These are phyloP conservation scores for Yamadazyma kanchanaburiensis DNA, from an alignment of 1,139 yeast genomes.

Conservation along the genomic window DNA sequence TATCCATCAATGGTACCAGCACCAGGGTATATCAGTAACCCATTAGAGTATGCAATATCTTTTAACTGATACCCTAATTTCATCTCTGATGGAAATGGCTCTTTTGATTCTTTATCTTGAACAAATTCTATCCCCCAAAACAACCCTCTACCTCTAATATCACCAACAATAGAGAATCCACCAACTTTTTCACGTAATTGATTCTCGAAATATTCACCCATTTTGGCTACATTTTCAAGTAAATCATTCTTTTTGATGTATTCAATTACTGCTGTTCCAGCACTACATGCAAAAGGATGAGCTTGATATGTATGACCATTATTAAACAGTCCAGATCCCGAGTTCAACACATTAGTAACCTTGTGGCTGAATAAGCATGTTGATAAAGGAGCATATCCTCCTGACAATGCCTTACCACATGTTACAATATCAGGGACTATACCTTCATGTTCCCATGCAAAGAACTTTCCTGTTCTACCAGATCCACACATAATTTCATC, in stretches of 20 bases:
- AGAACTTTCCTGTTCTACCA: conserved; percentile 39
- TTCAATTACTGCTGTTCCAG: conserved; percentile 54
- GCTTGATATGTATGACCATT: conserved; percentile 61
- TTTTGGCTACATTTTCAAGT: conserved; percentile 42
- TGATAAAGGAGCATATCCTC: conserved; percentile 61
- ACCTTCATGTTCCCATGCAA: conserved; percentile 47
- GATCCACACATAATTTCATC: conserved; percentile 68
- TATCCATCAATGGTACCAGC: conserved; percentile 36
- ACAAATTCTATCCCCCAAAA: conserved; percentile 58
- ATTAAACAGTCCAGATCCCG: conserved; percentile 37
- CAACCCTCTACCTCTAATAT: conserved; percentile 57
- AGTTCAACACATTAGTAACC: conserved; percentile 37
- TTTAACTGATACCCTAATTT: conserved; percentile 30
- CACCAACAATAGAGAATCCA: conserved; percentile 39
- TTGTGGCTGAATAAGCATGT: conserved; percentile 52
- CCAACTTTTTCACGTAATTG: conserved; percentile 28
- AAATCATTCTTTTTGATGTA: conserved; percentile 42
- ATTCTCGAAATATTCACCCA: conserved; percentile 46
- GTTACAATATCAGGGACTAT: conserved; percentile 56
- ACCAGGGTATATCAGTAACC: conserved; percentile 13
- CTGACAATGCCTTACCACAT: conserved; percentile 59
- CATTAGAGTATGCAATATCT: conserved; percentile 35
- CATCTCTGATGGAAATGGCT: conserved; percentile 32
- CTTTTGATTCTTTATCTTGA: conserved; percentile 45
- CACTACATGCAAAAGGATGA: conserved; percentile 53